Conservation (phyloP, 371 early-diverging fungal species). For the Mortierella sp. region DNA sequence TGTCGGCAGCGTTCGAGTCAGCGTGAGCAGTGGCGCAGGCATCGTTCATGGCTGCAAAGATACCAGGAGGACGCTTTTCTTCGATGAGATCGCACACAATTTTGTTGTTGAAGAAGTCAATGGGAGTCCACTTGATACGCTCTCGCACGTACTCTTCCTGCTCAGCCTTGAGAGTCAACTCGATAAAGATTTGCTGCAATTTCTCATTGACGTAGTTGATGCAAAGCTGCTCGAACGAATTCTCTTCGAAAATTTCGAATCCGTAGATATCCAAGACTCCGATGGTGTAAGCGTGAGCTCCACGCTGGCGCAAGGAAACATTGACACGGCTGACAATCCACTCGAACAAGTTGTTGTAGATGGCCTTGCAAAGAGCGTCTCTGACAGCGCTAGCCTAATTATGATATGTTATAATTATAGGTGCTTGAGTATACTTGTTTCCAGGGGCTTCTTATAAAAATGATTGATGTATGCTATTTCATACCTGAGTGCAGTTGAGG, state of each 20-base stretch:
- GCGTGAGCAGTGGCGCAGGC: constrained; percentile 94
- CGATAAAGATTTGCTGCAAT: constrained; percentile 99
- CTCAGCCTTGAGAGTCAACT: constrained; percentile 97
- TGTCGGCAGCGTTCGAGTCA: constrained; percentile 90
- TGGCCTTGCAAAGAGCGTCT: constrained; percentile 89
- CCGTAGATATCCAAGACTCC: constrained; percentile 98
- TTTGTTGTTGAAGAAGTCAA: constrained; percentile 99
- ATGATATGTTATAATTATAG: not conserved
- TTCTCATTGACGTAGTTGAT: constrained; percentile 99
- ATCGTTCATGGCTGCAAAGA: constrained; percentile 96
- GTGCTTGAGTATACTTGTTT: not conserved
- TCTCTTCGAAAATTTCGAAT: constrained; percentile 96
- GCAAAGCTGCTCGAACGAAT: constrained; percentile 99
- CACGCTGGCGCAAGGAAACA: constrained; percentile 76
- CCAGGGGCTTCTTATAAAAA: not conserved
- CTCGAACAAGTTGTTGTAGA: constrained; percentile 89
- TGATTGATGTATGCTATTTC: not conserved
- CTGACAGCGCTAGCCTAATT: constrained; percentile 78
- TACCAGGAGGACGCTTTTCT: constrained; percentile 92
- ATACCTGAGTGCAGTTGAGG: constrained; percentile 78
- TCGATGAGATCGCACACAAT: constrained; percentile 98
- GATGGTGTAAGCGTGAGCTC: constrained; percentile 78
- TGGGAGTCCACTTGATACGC: constrained; percentile 99
- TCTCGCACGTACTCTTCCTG: constrained; percentile 98
- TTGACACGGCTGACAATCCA: constrained; percentile 93